Conservation (phyloP, 495 filamentous ascomycete genomes). For the Lasiosphaeriaceae sp. region DNA sequence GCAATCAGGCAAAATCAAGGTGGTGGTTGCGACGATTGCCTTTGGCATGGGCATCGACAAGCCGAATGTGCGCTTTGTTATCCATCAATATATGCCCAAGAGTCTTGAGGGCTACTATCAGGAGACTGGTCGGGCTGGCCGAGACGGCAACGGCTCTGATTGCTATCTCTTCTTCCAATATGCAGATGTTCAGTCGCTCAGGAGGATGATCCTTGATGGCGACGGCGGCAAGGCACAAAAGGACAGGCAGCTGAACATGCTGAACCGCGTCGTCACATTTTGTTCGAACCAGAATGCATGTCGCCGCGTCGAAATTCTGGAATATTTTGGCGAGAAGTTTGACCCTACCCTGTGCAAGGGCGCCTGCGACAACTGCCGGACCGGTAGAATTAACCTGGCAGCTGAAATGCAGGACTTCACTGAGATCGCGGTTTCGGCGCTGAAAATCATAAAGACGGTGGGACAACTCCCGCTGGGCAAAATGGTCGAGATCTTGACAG, state of each 20-base stretch:
- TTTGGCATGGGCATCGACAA: conserved; percentile 99
- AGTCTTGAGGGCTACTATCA: conserved; percentile 98
- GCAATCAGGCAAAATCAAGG: conserved; percentile 73
- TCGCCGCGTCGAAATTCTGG: conserved; percentile 79
- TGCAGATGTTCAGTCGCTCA: conserved; percentile 57
- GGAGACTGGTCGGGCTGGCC: conserved; percentile 90
- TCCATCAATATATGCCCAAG: conserved; percentile 87
- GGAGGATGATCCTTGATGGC: conserved; percentile 72
- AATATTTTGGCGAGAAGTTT: conserved; percentile 88
- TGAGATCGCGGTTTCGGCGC: conserved; percentile 61
- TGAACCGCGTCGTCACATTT: conserved; percentile 75
- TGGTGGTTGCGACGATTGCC: conserved; percentile 98
- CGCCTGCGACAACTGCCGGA: conserved; percentile 84
- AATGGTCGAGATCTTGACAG: conserved; percentile 47
- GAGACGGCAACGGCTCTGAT: conserved; percentile 80
- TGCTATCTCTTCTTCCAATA: conserved; percentile 90
- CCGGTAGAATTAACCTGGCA: conserved; percentile 40
- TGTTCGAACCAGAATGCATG: conserved; percentile 87
- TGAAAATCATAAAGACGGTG: conserved; percentile 61
- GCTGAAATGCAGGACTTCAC: conserved; percentile 74
- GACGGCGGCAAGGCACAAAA: conserved; percentile 76
- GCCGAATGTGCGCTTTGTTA: conserved; percentile 89
- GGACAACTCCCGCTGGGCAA: conserved; percentile 48
- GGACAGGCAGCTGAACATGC: conserved; percentile 75
- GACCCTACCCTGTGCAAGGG: conserved; percentile 62